Evolutionary conservation across 352 stramenopile species (phyloP), one percentile per base, ranked within the genome.

Genomic region (Thalassiosira oceanica): DNA sequence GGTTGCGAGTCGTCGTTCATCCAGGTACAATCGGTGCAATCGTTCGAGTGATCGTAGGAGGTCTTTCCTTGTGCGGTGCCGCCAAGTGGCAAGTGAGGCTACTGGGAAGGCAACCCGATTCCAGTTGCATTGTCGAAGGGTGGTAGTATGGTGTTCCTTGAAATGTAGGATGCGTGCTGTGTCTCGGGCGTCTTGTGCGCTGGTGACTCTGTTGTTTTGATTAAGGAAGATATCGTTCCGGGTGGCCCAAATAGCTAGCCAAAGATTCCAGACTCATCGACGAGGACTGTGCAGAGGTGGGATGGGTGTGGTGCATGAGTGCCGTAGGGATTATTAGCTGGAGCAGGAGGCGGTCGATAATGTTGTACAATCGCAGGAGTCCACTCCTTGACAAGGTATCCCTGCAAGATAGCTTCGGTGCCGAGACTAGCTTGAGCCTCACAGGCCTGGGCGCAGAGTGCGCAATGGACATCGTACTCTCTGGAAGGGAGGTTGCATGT

Each of bases 171-270:
- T n/a, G n/a, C n/a, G n/a, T n/a, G n/a, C n/a, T n/a, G n/a, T n/a
- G n/a, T n/a, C n/a, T n/a, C n/a, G n/a, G n/a, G n/a, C n/a, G n/a
- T n/a, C n/a, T n/a, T n/a, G n/a, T n/a, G n/a, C n/a, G n/a, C n/a
- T n/a, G n/a, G n/a, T n/a, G n/a, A n/a, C n/a, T n/a, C n/a, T n/a
- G n/a, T n/a, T n/a, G n/a, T n/a, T n/a, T n/a, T n/a, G n/a, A n/a
- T n/a, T n/a, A n/a, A n/a, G n/a, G n/a, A n/a, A n/a, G n/a, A 46
- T 5, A 6, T 46, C 37, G n/a, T 46, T 46, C 15, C 37, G 37
- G 13, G 5, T 20, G 10, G 7, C 6, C 37, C 37, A 46, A 6
- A 18, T 13, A 5, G 6, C 4, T 7, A 26, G 6, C 13, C 16
- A 46, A 6, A 46, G 37, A 20, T 46, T 46, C 37, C 37, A 46